phyloP scores from a whole-genome alignment of 78 protist species.

The Cyanophora paradoxa region DNA sequence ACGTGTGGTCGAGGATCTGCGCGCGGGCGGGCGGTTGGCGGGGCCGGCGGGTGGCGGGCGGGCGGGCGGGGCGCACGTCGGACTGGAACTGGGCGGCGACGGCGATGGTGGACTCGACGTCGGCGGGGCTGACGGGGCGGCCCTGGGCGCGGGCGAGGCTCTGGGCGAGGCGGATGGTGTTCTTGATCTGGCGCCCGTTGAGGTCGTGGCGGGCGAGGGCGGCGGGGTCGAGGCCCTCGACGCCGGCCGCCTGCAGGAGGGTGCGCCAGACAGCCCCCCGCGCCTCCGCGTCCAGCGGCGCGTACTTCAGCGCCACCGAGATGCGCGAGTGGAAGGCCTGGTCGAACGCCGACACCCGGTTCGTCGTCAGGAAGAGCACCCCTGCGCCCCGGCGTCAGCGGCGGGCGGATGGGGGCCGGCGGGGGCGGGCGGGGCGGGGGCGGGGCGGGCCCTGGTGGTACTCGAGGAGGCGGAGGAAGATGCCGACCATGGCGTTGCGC shows the following conservation, averaged over 20 bases:
- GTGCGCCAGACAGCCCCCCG: not conserved
- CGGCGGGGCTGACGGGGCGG: not conserved
- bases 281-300: not conserved
- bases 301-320: not conserved
- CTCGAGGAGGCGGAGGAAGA: constrained; percentile 36
- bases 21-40: too few species aligned
- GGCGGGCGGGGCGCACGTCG: too few species aligned
- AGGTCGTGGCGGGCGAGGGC: constrained; percentile 5
- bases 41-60: too few species aligned
- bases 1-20: too few species aligned
- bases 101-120: constrained; percentile 6
- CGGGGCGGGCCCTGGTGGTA: constrained; percentile 34
- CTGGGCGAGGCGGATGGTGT: constrained; percentile 1
- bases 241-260: constrained; percentile 6
- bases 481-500: constrained; percentile 27
- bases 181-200: constrained; percentile 44
- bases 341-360: constrained; percentile 36
- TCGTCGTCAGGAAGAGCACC: constrained; percentile 33
- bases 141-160: constrained; percentile 3
- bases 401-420: too few species aligned
- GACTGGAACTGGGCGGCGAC: not conserved
- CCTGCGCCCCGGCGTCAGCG: too few species aligned
- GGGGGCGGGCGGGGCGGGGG: too few species aligned
- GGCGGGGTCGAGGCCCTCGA: not conserved
- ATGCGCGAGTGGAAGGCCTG: constrained; percentile 39